phyloP scores from a whole-genome alignment of 2,329 filamentous ascomycete species.

The Myriangium duriaei region DNA sequence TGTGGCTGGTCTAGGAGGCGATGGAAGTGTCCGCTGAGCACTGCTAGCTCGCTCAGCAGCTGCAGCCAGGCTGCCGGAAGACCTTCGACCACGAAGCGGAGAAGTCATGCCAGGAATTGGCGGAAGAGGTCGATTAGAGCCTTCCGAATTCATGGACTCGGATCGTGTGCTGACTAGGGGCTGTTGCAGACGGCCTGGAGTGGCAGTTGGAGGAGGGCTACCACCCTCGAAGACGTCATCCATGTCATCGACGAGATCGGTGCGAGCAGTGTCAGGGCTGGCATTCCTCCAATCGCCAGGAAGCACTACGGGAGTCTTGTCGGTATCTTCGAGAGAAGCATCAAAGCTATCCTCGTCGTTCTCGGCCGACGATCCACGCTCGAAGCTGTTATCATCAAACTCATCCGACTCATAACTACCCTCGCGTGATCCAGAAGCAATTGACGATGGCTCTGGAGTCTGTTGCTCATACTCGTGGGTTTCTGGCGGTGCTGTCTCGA shows the following conservation, averaged over 20 bases:
- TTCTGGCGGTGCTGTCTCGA: conserved; percentile 83
- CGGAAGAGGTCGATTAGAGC: conserved; percentile 72
- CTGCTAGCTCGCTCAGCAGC: conserved; percentile 60
- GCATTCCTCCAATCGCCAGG: conserved; percentile 88
- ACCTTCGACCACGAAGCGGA: conserved; percentile 39
- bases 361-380: conserved; percentile 46
- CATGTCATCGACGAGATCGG: conserved; percentile 39
- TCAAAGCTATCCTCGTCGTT: conserved; percentile 67
- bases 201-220: conserved; percentile 45
- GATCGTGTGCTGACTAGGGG: conserved; percentile 43
- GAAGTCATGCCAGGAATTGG: conserved; percentile 64
- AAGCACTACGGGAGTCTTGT: conserved; percentile 95
- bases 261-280: conserved; percentile 52
- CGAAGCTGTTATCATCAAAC: conserved; percentile 54
- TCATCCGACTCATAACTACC: conserved; percentile 79
- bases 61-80: conserved; percentile 52
- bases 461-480: conserved; percentile 98
- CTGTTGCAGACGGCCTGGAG: conserved; percentile 39
- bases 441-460: conserved; percentile 87
- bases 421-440: conserved; percentile 79
- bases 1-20: conserved; percentile 54
- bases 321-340: conserved; percentile 84
- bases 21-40: conserved; percentile 56
- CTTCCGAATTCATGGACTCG: conserved; percentile 65
- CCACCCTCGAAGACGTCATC: conserved; percentile 57